phyloP scores from a whole-genome alignment of 805 yeast species.

The Yarrowia osloensis region DNA sequence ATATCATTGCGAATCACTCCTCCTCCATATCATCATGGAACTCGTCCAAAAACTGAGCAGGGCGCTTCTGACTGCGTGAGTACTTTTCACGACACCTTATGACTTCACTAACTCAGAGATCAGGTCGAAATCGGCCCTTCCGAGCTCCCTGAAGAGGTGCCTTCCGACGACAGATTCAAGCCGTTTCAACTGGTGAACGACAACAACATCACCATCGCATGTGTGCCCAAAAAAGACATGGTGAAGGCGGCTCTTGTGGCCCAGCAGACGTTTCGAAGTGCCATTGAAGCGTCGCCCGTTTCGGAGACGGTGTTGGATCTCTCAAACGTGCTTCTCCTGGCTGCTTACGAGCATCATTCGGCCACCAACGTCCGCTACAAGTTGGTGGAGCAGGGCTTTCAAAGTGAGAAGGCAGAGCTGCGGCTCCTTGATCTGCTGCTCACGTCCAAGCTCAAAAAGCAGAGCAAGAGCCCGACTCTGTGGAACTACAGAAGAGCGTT shows the following conservation, averaged over 20 bases:
- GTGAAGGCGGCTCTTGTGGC: not conserved
- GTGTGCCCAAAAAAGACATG: slow-evolving; percentile 16
- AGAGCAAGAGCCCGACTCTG: slow-evolving; percentile 45
- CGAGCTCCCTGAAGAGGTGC: not conserved
- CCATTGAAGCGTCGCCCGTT: not conserved
- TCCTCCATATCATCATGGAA: not conserved
- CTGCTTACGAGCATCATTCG: slow-evolving; percentile 40
- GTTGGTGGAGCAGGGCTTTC: slow-evolving; percentile 32
- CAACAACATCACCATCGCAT: not conserved
- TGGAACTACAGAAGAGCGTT: slow-evolving; percentile 46
- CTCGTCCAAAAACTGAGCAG: not conserved
- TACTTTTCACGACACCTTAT: not conserved
- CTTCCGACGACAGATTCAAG: not conserved
- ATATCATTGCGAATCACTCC: too few species aligned
- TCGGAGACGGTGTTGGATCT: not conserved
- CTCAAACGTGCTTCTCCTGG: slow-evolving; percentile 37
- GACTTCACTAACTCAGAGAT: slow-evolving; percentile 2
- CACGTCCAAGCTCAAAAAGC: slow-evolving; percentile 43
- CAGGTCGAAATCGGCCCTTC: slow-evolving; percentile 7
- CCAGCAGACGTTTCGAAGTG: not conserved
- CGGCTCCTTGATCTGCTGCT: slow-evolving; percentile 38
- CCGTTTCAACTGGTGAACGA: slow-evolving; percentile 1
- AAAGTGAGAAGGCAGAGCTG: slow-evolving; percentile 35
- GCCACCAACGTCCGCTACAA: slow-evolving; percentile 40
- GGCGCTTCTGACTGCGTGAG: not conserved